A percentile compares a stretch with the other conserved stretches of the same genome.
Evolutionary conservation across 148 eudicot species (phyloP).

Genomic region (Camellia granthamiana): DNA sequence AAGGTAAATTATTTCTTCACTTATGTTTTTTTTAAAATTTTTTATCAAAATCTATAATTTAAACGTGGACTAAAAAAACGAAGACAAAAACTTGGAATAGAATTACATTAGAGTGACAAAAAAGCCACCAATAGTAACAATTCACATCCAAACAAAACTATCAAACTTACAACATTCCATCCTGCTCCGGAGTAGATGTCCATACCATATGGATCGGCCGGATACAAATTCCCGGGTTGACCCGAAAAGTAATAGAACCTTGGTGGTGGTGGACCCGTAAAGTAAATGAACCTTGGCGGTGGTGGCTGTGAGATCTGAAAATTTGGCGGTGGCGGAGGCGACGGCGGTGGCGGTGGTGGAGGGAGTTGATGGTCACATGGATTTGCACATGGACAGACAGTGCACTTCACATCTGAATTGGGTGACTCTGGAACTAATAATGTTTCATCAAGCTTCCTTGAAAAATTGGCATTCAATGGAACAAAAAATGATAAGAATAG

Average conservation of each 20-base stretch:
- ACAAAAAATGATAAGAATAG: slow-evolving; percentile 6
- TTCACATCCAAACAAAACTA: slow-evolving; percentile 11
- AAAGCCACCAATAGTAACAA: slow-evolving; percentile 4
- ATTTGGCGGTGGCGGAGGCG: slow-evolving; percentile 19
- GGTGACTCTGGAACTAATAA: slow-evolving; percentile 19
- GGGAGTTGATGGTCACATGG: slow-evolving; percentile 27
- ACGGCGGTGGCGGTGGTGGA: slow-evolving; percentile 38
- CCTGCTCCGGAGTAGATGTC: background rate
- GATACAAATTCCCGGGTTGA: slow-evolving; percentile 26
- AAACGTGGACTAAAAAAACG: no score
- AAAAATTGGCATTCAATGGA: background rate
- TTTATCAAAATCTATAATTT: no score
- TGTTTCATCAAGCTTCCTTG: background rate
- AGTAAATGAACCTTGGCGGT: slow-evolving; percentile 36
- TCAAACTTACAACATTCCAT: background rate
- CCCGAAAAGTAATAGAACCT: slow-evolving; percentile 32
- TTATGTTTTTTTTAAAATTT: no score
- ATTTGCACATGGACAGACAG: slow-evolving; percentile 44
- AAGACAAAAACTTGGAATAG: no score
- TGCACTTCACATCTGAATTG: slow-evolving; percentile 47
- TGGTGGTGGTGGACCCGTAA: slow-evolving; percentile 9
- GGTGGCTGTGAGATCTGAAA: slow-evolving; percentile 26
- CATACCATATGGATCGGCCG: slow-evolving; percentile 16
- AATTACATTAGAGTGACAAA: background rate
- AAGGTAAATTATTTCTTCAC: no score